Percentiles rank a stretch among this genome's conserved stretches.
phyloP scores from a whole-genome alignment of 495 filamentous ascomycete genomes.

The Corynascus novoguineensis region DNA sequence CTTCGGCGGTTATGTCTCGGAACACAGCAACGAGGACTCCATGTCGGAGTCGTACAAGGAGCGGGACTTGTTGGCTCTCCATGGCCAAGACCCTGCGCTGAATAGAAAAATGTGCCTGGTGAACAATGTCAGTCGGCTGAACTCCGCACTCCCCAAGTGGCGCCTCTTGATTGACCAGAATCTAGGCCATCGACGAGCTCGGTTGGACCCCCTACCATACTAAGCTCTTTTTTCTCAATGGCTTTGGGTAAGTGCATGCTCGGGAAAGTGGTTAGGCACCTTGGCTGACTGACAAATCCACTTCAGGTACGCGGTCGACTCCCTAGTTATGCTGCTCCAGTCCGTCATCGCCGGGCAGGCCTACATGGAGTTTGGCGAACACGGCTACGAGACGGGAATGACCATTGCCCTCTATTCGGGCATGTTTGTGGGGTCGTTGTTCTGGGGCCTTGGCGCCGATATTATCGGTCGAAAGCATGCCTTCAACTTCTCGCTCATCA shows the following conservation, averaged over 20 bases:
- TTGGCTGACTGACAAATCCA: neutral
- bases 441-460: constrained; percentile 76
- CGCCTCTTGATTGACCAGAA: neutral
- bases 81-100: constrained; percentile 57
- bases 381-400: constrained; percentile 48
- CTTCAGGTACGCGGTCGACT: constrained; percentile 60
- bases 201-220: constrained; percentile 63
- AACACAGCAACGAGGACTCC: neutral
- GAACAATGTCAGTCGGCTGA: neutral
- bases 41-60: constrained; percentile 8
- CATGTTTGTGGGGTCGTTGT: constrained; percentile 65
- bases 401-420: constrained; percentile 64
- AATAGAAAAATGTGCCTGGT: constrained; percentile 60
- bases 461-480: constrained; percentile 65
- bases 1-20: neutral
- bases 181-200: constrained; percentile 65
- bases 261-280: no score
- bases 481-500: constrained; percentile 65
- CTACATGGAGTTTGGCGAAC: constrained; percentile 51
- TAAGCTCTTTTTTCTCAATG: constrained; percentile 62
- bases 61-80: constrained; percentile 45
- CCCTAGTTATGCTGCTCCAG: constrained; percentile 60
- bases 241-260: constrained; percentile 55
- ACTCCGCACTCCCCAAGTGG: no score
- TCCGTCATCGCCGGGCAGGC: constrained; percentile 57